A percentile compares a stretch with the other conserved stretches of the same genome.
These are phyloP conservation scores for Ogataea chonburiensis DNA, from an alignment of 805 yeast species.

Conservation along the genomic window DNA sequence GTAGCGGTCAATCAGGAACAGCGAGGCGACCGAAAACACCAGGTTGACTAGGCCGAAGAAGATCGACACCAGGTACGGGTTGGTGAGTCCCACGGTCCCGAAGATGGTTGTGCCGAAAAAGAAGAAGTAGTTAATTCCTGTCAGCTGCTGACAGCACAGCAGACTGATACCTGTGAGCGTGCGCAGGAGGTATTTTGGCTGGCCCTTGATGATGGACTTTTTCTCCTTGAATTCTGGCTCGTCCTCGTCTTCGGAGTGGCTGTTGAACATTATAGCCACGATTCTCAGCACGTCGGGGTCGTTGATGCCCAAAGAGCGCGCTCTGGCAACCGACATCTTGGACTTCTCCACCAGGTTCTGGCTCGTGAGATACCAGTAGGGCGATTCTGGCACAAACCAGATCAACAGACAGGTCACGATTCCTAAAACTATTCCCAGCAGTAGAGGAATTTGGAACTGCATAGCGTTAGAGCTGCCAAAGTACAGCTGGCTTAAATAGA, in stretches of 20 bases:
- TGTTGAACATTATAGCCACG: slow-evolving; percentile 24
- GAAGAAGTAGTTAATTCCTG: slow-evolving; percentile 68
- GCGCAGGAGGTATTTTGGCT: slow-evolving; percentile 32
- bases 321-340: slow-evolving; percentile 22
- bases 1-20: slow-evolving; percentile 45
- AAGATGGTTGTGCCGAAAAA: slow-evolving; percentile 65
- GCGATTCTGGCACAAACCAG: slow-evolving; percentile 36
- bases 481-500: slow-evolving; percentile 19
- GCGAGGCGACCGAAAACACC: slow-evolving; percentile 48
- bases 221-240: slow-evolving; percentile 4
- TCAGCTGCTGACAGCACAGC: slow-evolving; percentile 45
- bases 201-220: slow-evolving; percentile 25
- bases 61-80: slow-evolving; percentile 56
- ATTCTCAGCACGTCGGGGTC: slow-evolving; percentile 24
- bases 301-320: slow-evolving; percentile 18
- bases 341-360: slow-evolving; percentile 17
- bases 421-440: slow-evolving; percentile 22
- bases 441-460: slow-evolving; percentile 28
- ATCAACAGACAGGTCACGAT: slow-evolving; percentile 18
- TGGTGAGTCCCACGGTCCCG: slow-evolving; percentile 46
- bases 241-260: slow-evolving; percentile 9
- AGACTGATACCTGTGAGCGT: slow-evolving; percentile 32
- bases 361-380: slow-evolving; percentile 29
- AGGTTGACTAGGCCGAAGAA: slow-evolving; percentile 55
- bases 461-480: slow-evolving; percentile 8